Percentiles rank a stretch among this genome's conserved stretches.
Conservation (phyloP, 306 rosid genomes). For the Echinosophora koreensis region DNA sequence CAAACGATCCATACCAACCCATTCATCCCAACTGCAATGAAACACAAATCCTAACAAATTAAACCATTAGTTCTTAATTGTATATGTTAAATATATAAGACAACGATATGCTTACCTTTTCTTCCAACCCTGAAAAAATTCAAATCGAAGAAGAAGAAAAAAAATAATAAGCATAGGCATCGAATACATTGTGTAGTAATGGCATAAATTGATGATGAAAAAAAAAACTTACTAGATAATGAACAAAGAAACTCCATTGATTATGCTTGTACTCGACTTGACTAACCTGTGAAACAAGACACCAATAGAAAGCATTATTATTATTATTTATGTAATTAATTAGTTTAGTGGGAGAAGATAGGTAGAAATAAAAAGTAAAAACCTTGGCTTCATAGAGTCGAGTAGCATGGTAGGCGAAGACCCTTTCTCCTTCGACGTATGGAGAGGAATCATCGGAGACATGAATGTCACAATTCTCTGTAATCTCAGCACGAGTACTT, state of each 20-base stretch:
- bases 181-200: not conserved
- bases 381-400: slow-evolving; percentile 80
- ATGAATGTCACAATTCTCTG: slow-evolving; percentile 51
- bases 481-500: not conserved
- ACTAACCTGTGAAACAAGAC: slow-evolving; percentile 60
- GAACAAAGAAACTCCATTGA: slow-evolving; percentile 67
- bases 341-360: not conserved
- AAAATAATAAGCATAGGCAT: not conserved
- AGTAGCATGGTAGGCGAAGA: slow-evolving; percentile 59
- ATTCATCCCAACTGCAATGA: slow-evolving; percentile 88
- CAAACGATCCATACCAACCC: slow-evolving; percentile 75
- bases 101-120: slow-evolving; percentile 60
- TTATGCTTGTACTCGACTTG: slow-evolving; percentile 46
- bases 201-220: not conserved
- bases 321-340: no score
- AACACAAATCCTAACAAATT: slow-evolving; percentile 24
- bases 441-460: slow-evolving; percentile 54
- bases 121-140: slow-evolving; percentile 85
- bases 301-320: no score
- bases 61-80: not conserved
- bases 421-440: slow-evolving; percentile 63
- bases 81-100: slow-evolving; percentile 24
- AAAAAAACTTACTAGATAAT: slow-evolving; percentile 67
- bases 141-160: not conserved
- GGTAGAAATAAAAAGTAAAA: not conserved